phyloP scores from a whole-genome alignment of 306 rosid species.

The Lathyrus sativus region DNA sequence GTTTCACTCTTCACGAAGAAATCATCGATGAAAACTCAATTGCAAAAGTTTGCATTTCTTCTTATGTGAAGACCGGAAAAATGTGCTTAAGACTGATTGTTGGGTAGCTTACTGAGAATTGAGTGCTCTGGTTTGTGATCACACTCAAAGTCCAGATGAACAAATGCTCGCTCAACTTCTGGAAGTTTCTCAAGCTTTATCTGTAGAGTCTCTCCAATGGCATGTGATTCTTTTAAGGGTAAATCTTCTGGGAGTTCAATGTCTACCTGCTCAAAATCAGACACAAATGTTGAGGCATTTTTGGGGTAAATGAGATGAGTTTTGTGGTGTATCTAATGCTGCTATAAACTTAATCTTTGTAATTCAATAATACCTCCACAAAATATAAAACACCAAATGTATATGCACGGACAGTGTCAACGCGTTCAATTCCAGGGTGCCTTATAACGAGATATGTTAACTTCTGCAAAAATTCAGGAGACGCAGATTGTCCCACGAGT shows the following conservation, averaged over 20 bases:
- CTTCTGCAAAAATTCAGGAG: conserved; percentile 88
- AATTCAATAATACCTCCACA: conserved; percentile 70
- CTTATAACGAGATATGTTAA: conserved; percentile 74
- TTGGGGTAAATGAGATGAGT: neutral
- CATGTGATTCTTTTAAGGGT: conserved; percentile 80
- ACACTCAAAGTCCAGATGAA: conserved; percentile 96
- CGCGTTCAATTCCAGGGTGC: conserved; percentile 73
- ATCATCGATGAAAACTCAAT: neutral
- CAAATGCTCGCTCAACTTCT: conserved; percentile 84
- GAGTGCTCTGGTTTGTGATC: conserved; percentile 94
- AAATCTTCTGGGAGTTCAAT: conserved; percentile 87
- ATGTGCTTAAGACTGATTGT: conserved; percentile 42
- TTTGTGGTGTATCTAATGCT: neutral
- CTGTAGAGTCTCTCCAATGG: conserved; percentile 76
- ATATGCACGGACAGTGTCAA: conserved; percentile 96
- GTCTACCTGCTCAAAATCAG: conserved; percentile 68
- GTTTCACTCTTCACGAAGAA: conserved; percentile 10
- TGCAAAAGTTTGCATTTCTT: neutral
- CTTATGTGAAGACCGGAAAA: neutral
- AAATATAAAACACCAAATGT: conserved; percentile 95
- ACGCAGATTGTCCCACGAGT: conserved; percentile 89
- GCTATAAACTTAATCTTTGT: neutral
- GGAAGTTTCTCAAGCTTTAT: conserved; percentile 74
- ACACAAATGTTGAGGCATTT: conserved; percentile 27
- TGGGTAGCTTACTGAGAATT: conserved; percentile 74